Evolutionary conservation across 305 asterid genomes (phyloP).

Genomic region (Solanum chacoense): DNA sequence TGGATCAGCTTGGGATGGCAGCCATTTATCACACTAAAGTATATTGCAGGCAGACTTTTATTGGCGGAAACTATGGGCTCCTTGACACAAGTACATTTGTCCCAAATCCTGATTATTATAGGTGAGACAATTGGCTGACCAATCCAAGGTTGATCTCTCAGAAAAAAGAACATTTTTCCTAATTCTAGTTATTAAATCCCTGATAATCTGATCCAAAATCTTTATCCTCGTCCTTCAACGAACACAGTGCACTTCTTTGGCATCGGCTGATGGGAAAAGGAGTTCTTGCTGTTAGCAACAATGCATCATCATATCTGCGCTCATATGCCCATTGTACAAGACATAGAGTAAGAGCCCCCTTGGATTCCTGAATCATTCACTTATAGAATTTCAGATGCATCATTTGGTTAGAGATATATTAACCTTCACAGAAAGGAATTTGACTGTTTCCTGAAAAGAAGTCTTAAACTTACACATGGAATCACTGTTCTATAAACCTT

Average conservation of each 20-base stretch:
- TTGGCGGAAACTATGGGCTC: constrained; percentile 83
- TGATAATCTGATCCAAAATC: not conserved
- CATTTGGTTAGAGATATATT: not conserved
- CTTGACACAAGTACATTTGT: constrained; percentile 49
- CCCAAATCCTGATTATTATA: constrained; percentile 92
- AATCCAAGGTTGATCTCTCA: not conserved
- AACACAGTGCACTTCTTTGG: constrained; percentile 74
- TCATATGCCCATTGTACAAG: constrained; percentile 76
- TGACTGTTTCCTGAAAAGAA: not conserved
- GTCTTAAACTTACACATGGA: not conserved
- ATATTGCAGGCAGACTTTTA: constrained; percentile 72
- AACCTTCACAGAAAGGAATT: not conserved
- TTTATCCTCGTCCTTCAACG: not conserved
- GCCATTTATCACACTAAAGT: constrained; percentile 67
- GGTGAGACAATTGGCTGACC: constrained; percentile 23
- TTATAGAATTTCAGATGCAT: constrained; percentile 1
- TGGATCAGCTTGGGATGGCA: constrained; percentile 96
- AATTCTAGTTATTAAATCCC: not conserved
- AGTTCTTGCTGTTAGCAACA: constrained; percentile 45
- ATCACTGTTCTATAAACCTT: not conserved
- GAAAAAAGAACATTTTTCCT: not conserved
- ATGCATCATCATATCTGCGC: constrained; percentile 41
- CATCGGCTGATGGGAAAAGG: constrained; percentile 84
- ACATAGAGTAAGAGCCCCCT: constrained; percentile 49
- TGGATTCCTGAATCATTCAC: not conserved